A percentile compares a stretch with the other conserved stretches of the same genome.
Conservation (phyloP, 441 rosid genomes). For the Gossypium trilobum region DNA sequence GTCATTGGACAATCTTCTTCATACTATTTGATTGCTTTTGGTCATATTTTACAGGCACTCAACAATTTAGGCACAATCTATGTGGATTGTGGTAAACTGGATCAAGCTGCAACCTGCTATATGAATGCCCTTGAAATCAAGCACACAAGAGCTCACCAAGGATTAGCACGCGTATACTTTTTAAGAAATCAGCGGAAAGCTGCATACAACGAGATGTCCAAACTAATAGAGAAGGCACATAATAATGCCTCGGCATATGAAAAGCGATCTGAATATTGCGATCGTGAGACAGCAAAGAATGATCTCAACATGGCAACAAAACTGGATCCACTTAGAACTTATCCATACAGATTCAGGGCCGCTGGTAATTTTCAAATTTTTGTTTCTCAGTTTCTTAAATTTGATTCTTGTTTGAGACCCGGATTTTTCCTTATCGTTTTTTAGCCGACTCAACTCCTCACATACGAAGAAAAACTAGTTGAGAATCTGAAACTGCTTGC, state of each 20-base stretch:
- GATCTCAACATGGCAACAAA: slow-evolving; percentile 57
- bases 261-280: slow-evolving; percentile 65
- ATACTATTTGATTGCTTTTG: not conserved
- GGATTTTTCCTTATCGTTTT: not conserved
- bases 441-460: not conserved
- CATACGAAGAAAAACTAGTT: not conserved
- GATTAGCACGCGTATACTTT: slow-evolving; percentile 54
- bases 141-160: slow-evolving; percentile 72
- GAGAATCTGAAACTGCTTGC: not conserved
- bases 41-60: slow-evolving; percentile 38
- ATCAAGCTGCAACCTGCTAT: slow-evolving; percentile 49
- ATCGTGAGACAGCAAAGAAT: slow-evolving; percentile 48
- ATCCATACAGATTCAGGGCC: slow-evolving; percentile 68
- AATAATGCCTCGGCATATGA: slow-evolving; percentile 53
- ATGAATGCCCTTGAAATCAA: slow-evolving; percentile 58
- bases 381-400: not conserved
- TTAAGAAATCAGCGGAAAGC: slow-evolving; percentile 45
- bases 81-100: slow-evolving; percentile 48
- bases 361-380: slow-evolving; percentile 37
- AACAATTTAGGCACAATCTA: slow-evolving; percentile 60
- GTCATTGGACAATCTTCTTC: not conserved
- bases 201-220: slow-evolving; percentile 62
- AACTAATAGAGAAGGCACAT: slow-evolving; percentile 53
- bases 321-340: slow-evolving; percentile 66
- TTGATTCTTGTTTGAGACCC: not conserved